Evolutionary conservation across 768 basidiomycete genomes (phyloP), one percentile per base, ranked within the genome.

Genomic region (Russula earlei): DNA sequence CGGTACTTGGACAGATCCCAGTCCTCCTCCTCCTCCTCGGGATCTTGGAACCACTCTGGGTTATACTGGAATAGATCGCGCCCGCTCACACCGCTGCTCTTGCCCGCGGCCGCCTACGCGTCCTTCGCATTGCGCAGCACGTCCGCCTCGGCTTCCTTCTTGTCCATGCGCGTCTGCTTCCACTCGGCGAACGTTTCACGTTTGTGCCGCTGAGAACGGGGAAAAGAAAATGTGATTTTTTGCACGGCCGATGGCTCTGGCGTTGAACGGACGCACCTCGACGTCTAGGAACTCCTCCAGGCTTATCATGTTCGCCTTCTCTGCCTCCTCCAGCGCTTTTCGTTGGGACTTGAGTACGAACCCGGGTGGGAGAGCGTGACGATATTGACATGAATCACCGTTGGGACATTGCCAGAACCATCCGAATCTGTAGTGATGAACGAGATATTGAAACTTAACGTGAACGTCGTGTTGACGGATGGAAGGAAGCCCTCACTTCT

Each of bases 371-470:
- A 98, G 76, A 0, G 95, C 95, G 67, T 98, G 95, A 54, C 91
- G 80, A 72, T 96, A 96, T 70, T 91, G 88, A 74, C 94, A 97
- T 46, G 76, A 77, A 29, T 90, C 85, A 57, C 91, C 88, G 61
- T 87, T 91, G 9, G 91, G 91, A 70, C 90, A 91, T 69, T 89
- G 85, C 91, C 91, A 95, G 76, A 95, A 95, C 92, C 92, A 94
- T 25, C 91, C 91, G 65, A 88, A 91, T 65, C 82, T 82, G 48
- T 27, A 37, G 27, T 24, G 19, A 45, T 55, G 20, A 11, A n/a
- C n/a, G n/a, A n/a, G n/a, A 11, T 19, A 27, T n/a, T 27, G 2
- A 31, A 51, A 48, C 22, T 12, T 40, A 7, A 31, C 45, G 8
- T 11, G n/a, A 52, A 44, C 31, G 10, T n/a, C 24, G n/a, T 19